Evolutionary conservation across 768 basidiomycete species (phyloP), one percentile per base, ranked within the genome.

Genomic region (Nevesoporus exiguus): DNA sequence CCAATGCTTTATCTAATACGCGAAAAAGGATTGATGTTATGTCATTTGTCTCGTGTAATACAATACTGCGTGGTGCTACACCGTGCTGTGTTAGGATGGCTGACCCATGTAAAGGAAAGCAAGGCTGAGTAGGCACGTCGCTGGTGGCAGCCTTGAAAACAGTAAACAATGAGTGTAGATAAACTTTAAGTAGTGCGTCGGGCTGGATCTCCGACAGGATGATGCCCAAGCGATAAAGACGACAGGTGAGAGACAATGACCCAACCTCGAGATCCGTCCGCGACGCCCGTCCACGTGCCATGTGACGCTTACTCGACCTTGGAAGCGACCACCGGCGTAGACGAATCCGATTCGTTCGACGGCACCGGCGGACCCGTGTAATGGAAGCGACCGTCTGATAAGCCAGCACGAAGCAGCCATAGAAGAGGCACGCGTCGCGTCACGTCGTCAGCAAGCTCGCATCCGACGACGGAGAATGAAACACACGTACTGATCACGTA

Each of bases 401-500:
- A n/a, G 33, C 3, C 10, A 2, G 17, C 11, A 24, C 40, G 21
- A 10, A 43, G 13, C 13, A n/a, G 19, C n/a, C n/a, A n/a, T n/a
- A n/a, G n/a, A n/a, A n/a, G n/a, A n/a, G n/a, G n/a, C n/a, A n/a
- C n/a, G n/a, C n/a, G n/a, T n/a, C n/a, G n/a, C n/a, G n/a, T n/a
- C 25, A 19, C 4, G 2, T 37, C 36, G 36, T 59, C 43, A 52
- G 43, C 45, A 49, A 36, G 15, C 37, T 9, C 33, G 11, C 13
- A n/a, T n/a, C n/a, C n/a, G n/a, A 17, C 37, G 5, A 19, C 13
- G 29, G 1, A 8, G n/a, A 13, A 21, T 5, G 31, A 22, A 15
- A 24, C 13, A 17, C 29, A 77, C 80, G 39, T 56, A 83, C 81
- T 75, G 54, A 82, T 76, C 29, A 76, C 44, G 58, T 86, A 87